Base-by-base conservation (phyloP, 2,329 filamentous ascomycete species). In the Fusarium abutilonis region DNA sequence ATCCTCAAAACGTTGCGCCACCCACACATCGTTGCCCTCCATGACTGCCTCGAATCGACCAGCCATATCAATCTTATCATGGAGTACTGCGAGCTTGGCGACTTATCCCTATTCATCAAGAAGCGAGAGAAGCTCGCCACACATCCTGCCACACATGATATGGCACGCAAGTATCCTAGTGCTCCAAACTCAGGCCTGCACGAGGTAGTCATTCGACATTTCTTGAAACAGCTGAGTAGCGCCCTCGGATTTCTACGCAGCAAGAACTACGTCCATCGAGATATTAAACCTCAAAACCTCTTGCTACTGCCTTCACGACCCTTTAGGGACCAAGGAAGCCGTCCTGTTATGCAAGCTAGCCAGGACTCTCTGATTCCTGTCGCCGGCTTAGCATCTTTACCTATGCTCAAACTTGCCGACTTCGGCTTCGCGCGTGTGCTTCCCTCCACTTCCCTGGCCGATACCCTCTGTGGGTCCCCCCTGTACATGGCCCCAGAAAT, bases 401-500 rank as follows among this genome's bases (percentile, higher is more conserved):
- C 95, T 5, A 96, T 98, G 89, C 86, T 99, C 58, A 99, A 99
- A 79, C 89, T 99, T 69, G 95, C 95, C 54, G 95, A 99, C 78
- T 99, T 99, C 73, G 95, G 95, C n/a, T 99, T 99, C 74, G 95
- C 95, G 52, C 88, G 95, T 52, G 92, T 96, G 52, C 80, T 99
- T 44, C 94, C 95, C 2, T 88, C 91, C 8, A 96, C 94, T 0
- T 94, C 93, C 6, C 83, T 99, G 63, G 95, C 95, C 10, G 95
- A 99, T 75, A 99, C 95, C 0, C 86, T 99, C 1, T 99, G 95
- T 75, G 95, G 95, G 15, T 98, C 95, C 11, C 95, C 95, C 9
- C 81, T 99, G 23, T 99, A 99, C 79, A 99, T 99, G 95, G 95
- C 95, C 0, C 95, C 95, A 4, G 95, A 99, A 78, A 99, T 99